Evolutionary conservation across 345 rosid genomes (phyloP).

Genomic region (Citrus reticulata): DNA sequence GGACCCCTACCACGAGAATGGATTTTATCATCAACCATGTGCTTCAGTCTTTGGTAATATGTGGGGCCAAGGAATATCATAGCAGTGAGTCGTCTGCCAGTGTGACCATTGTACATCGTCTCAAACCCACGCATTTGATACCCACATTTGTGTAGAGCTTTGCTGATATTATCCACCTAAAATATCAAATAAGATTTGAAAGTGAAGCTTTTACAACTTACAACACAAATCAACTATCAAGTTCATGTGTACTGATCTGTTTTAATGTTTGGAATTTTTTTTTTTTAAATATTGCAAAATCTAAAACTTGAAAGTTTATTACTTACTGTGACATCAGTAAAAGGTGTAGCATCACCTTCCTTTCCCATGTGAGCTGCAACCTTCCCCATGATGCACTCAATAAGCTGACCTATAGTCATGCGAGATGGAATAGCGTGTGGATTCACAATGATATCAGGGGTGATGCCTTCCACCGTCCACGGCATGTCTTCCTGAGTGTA

Average conservation of each 20-base stretch:
- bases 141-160: constrained; percentile 95
- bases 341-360: constrained; percentile 99
- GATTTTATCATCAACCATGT: constrained; percentile 98
- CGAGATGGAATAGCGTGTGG: constrained; percentile 99
- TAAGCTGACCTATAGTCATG: constrained; percentile 98
- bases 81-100: constrained; percentile 80
- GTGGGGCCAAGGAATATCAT: constrained; percentile 98
- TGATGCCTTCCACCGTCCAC: constrained; percentile 94
- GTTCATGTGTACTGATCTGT: not conserved
- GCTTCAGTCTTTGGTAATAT: constrained; percentile 92
- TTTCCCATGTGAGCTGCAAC: constrained; percentile 99
- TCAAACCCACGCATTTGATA: constrained; percentile 98
- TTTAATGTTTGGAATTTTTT: not conserved
- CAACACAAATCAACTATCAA: not conserved
- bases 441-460: constrained; percentile 90
- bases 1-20: constrained; percentile 99
- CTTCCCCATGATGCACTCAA: constrained; percentile 99
- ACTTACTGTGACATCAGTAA: constrained; percentile 96
- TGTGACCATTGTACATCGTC: constrained; percentile 98
- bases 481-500: constrained; percentile 99
- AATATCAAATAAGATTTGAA: not conserved
- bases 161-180: constrained; percentile 98
- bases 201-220: not conserved
- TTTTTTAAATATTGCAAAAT: not conserved
- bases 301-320: not conserved